Conservation (phyloP, 164 flowering plant species). For the Warburgia ugandensis region DNA sequence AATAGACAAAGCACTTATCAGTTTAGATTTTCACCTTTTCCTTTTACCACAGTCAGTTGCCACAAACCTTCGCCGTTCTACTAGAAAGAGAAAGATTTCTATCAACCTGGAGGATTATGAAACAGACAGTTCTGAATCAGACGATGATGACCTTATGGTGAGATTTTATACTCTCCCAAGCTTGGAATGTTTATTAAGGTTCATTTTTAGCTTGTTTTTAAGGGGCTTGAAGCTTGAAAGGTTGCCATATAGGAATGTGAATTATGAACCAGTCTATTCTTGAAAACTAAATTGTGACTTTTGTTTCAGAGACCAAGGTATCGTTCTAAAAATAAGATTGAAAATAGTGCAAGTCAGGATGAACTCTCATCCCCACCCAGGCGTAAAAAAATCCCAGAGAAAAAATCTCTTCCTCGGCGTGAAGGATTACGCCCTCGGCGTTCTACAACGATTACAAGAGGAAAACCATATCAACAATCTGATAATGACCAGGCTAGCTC, state of each 20-base stretch:
- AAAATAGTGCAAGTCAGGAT: constrained; percentile 46
- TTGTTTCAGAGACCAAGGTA: constrained; percentile 47
- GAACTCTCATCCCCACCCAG: constrained; percentile 43
- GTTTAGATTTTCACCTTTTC: background rate
- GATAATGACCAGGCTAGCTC: constrained; percentile 72
- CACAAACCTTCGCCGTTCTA: constrained; percentile 83
- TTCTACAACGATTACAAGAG: constrained; percentile 32
- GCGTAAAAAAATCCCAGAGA: constrained; percentile 34
- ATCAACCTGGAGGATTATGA: constrained; percentile 52
- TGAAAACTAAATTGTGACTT: constrained; percentile 8
- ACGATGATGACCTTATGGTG: constrained; percentile 86
- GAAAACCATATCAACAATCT: constrained; percentile 35
- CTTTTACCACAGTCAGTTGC: constrained; percentile 43
- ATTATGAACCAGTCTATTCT: background rate
- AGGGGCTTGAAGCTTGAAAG: constrained; percentile 5
- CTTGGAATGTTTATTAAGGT: constrained; percentile 9
- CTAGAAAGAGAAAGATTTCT: constrained; percentile 74
- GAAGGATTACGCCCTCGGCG: constrained; percentile 90
- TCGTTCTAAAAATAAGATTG: constrained; percentile 35
- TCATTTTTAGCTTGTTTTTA: constrained; percentile 9
- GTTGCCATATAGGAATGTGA: background rate
- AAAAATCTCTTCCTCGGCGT: constrained; percentile 60
- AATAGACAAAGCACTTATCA: background rate
- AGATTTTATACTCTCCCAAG: constrained; percentile 20
- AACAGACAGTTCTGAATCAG: constrained; percentile 80